A percentile compares a stretch with the other conserved stretches of the same genome.
phyloP scores from a whole-genome alignment of 331 rosid genomes.

The Prunus yedoensis region DNA sequence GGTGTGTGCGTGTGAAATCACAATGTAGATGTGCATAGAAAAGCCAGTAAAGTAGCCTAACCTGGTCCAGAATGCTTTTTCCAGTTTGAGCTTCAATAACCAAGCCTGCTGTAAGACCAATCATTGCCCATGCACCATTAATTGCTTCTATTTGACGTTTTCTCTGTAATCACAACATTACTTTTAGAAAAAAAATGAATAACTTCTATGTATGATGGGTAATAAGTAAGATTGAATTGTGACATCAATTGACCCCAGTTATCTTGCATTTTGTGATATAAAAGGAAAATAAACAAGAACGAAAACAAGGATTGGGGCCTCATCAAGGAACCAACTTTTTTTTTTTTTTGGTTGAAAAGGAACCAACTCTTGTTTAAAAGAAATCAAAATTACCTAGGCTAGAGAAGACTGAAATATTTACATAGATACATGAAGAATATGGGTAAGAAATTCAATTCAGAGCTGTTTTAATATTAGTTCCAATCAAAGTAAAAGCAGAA shows the following conservation, averaged over 20 bases:
- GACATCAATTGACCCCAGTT: slow-evolving; percentile 1
- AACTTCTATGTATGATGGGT: not conserved
- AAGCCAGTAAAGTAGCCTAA: slow-evolving; percentile 19
- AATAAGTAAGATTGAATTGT: not conserved
- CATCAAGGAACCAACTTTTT: not conserved
- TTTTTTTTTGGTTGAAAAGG: not conserved
- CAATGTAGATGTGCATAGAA: not conserved
- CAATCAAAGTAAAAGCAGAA: not conserved
- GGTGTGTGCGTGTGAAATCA: slow-evolving; percentile 1
- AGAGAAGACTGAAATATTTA: not conserved
- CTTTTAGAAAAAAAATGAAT: slow-evolving; percentile 14
- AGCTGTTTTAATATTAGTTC: not conserved
- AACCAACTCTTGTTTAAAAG: not conserved
- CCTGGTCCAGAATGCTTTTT: slow-evolving; percentile 74
- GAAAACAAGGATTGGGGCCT: not conserved
- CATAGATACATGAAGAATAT: not conserved
- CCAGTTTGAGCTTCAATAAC: slow-evolving; percentile 87
- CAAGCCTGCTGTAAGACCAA: slow-evolving; percentile 84
- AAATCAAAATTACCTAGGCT: not conserved
- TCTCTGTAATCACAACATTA: slow-evolving; percentile 51
- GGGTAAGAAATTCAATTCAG: not conserved
- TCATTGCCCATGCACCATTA: slow-evolving; percentile 98
- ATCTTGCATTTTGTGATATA: not conserved
- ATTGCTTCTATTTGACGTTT: slow-evolving; percentile 84
- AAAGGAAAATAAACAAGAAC: not conserved